Base-by-base conservation (phyloP, 1,284 basidiomycete genomes). In the Rhodotorula mucilaginosa region DNA sequence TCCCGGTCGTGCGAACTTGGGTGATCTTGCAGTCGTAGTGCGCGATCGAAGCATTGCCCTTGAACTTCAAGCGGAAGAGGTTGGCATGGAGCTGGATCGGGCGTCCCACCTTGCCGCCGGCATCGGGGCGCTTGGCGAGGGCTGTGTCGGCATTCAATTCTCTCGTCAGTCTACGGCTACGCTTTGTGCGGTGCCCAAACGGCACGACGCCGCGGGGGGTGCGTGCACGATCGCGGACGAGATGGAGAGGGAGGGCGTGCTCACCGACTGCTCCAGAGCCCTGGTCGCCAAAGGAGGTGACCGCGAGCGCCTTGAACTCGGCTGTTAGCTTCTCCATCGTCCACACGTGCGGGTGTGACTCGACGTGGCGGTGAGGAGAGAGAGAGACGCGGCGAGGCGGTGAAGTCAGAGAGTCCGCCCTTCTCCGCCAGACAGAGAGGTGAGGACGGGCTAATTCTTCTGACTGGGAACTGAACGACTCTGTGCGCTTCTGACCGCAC, bases 101-200 rank as follows among this genome's bases (percentile, higher is more conserved):
- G 2, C 61, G 62, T 1, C 72, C 72, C 18, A 3, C 10, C 31
- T 8, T 61, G 1, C 69, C 72, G 6, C 69, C 67, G 3, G 15
- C n/a, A 58, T 69, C 69, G 16, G 72, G 72, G 21, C 72, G 72
- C 23, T 68, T 60, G 4, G 68, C 71, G 68, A 73, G 66, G 23
- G 52, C 71, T 65, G 65, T 13, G 5, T 16, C 10, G 26, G 26
- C 26, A 26, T 26, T 26, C 26, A 26, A 26, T 26, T 26, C 26
- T 26, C 26, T 26, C 26, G 26, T 44, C 39, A 44, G 39, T 44
- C 39, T 44, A 44, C 39, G 7, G 39, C 10, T 44, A 13, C 39
- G 39, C 39, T 26, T 26, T 26, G 39, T 12, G 39, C 39, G 39
- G 10, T 44, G 39, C 39, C 10, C 39, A 44, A 10, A 44, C 39